Evolutionary conservation across 169 alveolate genomes (phyloP), one percentile per base, ranked within the genome.

Genomic region (Plasmodium ovale): DNA sequence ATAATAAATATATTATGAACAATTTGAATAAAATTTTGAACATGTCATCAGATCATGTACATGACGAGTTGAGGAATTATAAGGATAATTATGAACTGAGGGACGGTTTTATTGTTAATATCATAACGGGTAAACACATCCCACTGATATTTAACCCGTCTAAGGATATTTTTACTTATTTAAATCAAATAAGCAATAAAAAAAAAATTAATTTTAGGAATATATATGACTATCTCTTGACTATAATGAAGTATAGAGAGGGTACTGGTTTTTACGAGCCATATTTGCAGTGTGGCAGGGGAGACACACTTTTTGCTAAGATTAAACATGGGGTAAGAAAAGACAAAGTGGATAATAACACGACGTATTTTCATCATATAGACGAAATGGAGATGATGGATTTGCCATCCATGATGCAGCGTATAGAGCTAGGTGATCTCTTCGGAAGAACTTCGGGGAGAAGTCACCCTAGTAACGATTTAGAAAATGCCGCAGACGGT

Each of bases 101-200:
- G 16, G 87, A 85, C 4, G 91, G 91, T 31, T 44, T 42, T 59
- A 85, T 85, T 21, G 7, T 68, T 23, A 68, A 68, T 60, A 59
- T 23, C 10, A 25, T 1, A 12, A 39, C 54, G 29, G 56, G 37
- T 23, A 67, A 49, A 56, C 19, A 39, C 1, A 62, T 71, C 2
- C 69, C 91, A n/a, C 49, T 85, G 33, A 7, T 85, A 7, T 85
- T 85, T 44, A 54, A 68, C 47, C 91, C 91, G 1, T 12, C 54
- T 0, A 67, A 69, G 60, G 87, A 85, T 68, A 44, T 85, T 1
- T 85, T 68, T 60, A 10, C 16, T 6, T 53, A 54, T 21, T 60
- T 85, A 3, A 85, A 58, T 19, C 72, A 85, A 60, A 69, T 85
- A 16, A 68, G 47, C 31, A 54, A 33, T 54, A 84, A 85, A 44